phyloP scores from a whole-genome alignment of 768 basidiomycete species.

The Auriscalpium microsporum region DNA sequence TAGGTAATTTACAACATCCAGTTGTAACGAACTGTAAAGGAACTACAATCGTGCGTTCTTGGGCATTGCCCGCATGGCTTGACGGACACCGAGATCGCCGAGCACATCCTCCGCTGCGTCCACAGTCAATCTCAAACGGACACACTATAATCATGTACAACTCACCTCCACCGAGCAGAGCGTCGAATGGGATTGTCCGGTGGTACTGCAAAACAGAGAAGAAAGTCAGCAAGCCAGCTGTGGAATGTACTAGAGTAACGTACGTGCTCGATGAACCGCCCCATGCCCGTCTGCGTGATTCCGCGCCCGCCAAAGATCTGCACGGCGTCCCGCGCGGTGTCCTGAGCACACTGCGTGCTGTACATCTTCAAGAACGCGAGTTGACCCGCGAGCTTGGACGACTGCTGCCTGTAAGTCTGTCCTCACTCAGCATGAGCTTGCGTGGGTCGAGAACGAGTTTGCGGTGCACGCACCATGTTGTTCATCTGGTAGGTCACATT shows the following conservation, averaged over 20 bases:
- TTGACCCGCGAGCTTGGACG: slow-evolving; percentile 66
- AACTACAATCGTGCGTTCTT: slow-evolving; percentile 49
- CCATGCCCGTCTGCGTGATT: slow-evolving; percentile 83
- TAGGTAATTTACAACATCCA: no score
- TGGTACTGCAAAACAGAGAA: slow-evolving; percentile 38
- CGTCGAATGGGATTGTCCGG: slow-evolving; percentile 57
- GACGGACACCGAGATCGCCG: slow-evolving; percentile 72
- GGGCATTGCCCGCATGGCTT: slow-evolving; percentile 72
- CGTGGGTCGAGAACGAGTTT: neutral
- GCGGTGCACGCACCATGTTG: slow-evolving; percentile 48
- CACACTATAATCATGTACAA: neutral
- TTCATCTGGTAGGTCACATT: slow-evolving; percentile 83
- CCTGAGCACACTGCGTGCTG: slow-evolving; percentile 64
- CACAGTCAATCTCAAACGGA: neutral
- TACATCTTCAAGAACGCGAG: slow-evolving; percentile 79
- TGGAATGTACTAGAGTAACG: slow-evolving; percentile 15
- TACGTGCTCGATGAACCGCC: slow-evolving; percentile 64
- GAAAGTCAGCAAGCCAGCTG: neutral
- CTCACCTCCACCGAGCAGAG: slow-evolving; percentile 61
- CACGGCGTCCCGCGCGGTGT: slow-evolving; percentile 75
- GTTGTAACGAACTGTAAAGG: no score
- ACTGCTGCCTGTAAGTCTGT: slow-evolving; percentile 65
- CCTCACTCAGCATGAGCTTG: slow-evolving; percentile 12
- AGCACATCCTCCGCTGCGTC: slow-evolving; percentile 61
- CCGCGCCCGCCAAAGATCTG: slow-evolving; percentile 84